Evolutionary conservation across 495 filamentous ascomycete species (phyloP).

Genomic region (Penicillium malachiteum): DNA sequence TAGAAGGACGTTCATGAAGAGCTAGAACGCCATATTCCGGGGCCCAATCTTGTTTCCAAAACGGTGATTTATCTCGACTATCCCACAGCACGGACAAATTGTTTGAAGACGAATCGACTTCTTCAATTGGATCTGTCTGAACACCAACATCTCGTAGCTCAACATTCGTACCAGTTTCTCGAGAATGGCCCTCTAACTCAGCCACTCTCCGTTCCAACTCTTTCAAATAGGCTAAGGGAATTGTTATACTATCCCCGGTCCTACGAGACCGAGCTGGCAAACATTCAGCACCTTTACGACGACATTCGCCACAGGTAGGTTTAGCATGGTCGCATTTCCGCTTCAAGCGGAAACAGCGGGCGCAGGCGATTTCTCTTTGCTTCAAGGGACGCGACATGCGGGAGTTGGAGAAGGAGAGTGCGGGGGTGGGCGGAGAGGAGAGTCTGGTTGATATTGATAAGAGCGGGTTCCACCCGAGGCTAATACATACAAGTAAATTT

Average conservation of each 20-base stretch:
- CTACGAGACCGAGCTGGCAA: conserved; percentile 29
- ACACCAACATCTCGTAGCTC: conserved; percentile 27
- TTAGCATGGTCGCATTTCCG: conserved; percentile 37
- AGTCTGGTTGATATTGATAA: conserved; percentile 19
- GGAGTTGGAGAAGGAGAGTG: conserved; percentile 14
- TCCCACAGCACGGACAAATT: conserved; percentile 2
- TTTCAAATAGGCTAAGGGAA: conserved; percentile 33
- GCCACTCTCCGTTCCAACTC: conserved; percentile 28
- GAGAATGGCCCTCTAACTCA: conserved; percentile 17
- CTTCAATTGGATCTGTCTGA: conserved; percentile 24
- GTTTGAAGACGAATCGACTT: background rate
- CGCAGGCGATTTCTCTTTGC: conserved; percentile 31
- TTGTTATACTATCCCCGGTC: conserved; percentile 30
- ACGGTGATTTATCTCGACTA: background rate
- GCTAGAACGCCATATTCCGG: conserved; percentile 8
- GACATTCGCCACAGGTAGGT: conserved; percentile 34
- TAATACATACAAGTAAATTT: conserved; percentile 2
- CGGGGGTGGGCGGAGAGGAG: conserved; percentile 25
- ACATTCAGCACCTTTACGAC: conserved; percentile 33
- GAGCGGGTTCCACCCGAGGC: conserved; percentile 17
- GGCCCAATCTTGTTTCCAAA: conserved; percentile 2
- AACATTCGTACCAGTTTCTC: background rate
- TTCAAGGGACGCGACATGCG: conserved; percentile 30
- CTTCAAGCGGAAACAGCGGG: conserved; percentile 36
- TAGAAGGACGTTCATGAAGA: background rate